Conservation (phyloP, 192 early-diverging fungal species). For the Coemansia javaensis region DNA sequence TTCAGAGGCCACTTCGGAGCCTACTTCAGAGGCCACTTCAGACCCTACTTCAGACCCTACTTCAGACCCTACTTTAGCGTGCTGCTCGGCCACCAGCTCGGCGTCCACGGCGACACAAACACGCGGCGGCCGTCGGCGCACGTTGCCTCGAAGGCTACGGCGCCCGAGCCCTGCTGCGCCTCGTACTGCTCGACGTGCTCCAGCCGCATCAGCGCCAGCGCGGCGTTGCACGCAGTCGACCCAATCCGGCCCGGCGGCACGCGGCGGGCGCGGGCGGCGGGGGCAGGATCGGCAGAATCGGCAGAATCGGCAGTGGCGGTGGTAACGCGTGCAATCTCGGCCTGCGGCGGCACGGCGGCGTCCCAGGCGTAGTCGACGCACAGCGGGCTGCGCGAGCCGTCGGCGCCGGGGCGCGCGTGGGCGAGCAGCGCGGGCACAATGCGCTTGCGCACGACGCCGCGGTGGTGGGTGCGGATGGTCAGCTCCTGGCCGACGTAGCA, state of each 20-base stretch:
- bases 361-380: conserved; percentile 7
- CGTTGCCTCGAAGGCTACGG: conserved; percentile 11
- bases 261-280: conserved; percentile 23
- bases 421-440: conserved; percentile 67
- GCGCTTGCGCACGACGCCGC: conserved; percentile 88
- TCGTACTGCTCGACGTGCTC: conserved; percentile 56
- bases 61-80: not conserved
- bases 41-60: too few relatives aligned
- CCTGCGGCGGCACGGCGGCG: conserved; percentile 2
- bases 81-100: conserved; percentile 40
- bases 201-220: conserved; percentile 80
- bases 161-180: conserved; percentile 6
- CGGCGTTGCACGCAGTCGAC: conserved; percentile 68
- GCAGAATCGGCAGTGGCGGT: conserved; percentile 6
- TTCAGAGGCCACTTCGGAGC: too few relatives aligned
- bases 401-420: not conserved
- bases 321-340: conserved; percentile 40
- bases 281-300: too few relatives aligned
- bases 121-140: conserved; percentile 19
- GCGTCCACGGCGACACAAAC: conserved; percentile 30
- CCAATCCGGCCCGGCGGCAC: conserved; percentile 63
- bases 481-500: conserved; percentile 99
- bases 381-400: conserved; percentile 7
- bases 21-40: too few relatives aligned
- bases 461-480: conserved; percentile 94